Base-by-base conservation (phyloP, 805 yeast genomes). In the Saccharomycopsis microspora region DNA sequence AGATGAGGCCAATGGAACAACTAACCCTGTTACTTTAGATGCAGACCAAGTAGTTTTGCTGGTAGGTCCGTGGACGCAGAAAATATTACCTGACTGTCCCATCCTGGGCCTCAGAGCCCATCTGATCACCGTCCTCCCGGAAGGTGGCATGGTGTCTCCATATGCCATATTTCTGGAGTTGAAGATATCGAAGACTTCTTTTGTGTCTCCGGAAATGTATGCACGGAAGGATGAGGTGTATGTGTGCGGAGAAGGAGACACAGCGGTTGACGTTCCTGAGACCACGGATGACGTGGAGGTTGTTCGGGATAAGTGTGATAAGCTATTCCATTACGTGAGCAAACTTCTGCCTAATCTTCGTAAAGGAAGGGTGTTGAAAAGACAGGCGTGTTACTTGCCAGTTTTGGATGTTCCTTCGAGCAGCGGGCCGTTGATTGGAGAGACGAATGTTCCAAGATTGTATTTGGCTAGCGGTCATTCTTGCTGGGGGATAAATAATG, bases 401-500 rank as follows among this genome's bases (percentile, higher is more conserved):
- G 96, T 90, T 4, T 73, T 90, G 45, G 96, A 90, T 60, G 90
- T 88, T 5, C 95, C 97, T 1, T 83, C 94, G 4, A 77, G 86
- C 38, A 78, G 90, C 1, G 98, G 98, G 4, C 98, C 98, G 0
- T 69, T 93, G 46, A 81, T 90, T 56, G 98, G 98, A 42, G 90
- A 85, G 57, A 90, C 97, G 0, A 88, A 88, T 58, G 94, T 89
- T 5, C 77, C 75, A 28, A 80, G 81, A 51, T 67, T 90, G 52
- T 84, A 69, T 57, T 63, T 90, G 48, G 96, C 96, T 2, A 77
- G 90, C 10, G 98, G 97, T 0, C 98, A 90, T 64, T 84, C 96
- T 10, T 93, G 97, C 66, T 90, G 98, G 98, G 98, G 98, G 28
- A 93, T 90, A 54, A 93, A 90, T 66, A 90, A 93, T 64, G 96